Percentiles rank a stretch among this genome's conserved stretches.
These are phyloP conservation scores for Emmonsiellopsis sp. DNA, from an alignment of 2,329 filamentous ascomycete genomes.

Conservation along the genomic window DNA sequence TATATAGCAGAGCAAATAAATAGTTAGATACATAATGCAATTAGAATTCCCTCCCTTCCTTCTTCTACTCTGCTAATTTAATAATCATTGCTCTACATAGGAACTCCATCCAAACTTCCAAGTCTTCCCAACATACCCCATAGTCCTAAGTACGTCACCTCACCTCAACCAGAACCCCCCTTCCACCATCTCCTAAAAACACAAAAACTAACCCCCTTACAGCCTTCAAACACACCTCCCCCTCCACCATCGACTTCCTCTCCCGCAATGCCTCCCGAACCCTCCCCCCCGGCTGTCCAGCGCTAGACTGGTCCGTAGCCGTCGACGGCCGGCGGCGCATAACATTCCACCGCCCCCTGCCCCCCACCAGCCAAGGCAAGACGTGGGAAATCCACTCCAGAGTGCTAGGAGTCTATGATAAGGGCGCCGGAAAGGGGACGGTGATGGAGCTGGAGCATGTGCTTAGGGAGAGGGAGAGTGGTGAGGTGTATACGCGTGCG, in stretches of 20 bases:
- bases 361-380: conserved; percentile 58
- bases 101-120: conserved; percentile 79
- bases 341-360: conserved; percentile 65
- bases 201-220: not conserved
- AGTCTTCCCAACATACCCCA: conserved; percentile 83
- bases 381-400: conserved; percentile 68
- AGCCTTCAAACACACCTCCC: conserved; percentile 66
- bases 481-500: conserved; percentile 61
- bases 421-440: conserved; percentile 60
- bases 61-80: not conserved
- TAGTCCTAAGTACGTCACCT: conserved; percentile 58
- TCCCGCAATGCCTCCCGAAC: conserved; percentile 54
- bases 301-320: conserved; percentile 62
- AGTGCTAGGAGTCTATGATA: conserved; percentile 80
- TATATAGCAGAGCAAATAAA: not conserved
- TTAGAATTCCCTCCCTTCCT: too few species aligned
- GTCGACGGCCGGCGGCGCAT: conserved; percentile 78
- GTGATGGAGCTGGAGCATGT: conserved; percentile 71
- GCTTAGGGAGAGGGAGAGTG: conserved; percentile 59
- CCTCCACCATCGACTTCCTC: conserved; percentile 79
- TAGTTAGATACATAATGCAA: too few species aligned
- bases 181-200: not conserved
- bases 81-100: conserved; percentile 37
- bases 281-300: conserved; percentile 63
- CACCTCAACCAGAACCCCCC: conserved; percentile 14